phyloP scores from a whole-genome alignment of 306 rosid species.

The Hippophae tibetana region DNA sequence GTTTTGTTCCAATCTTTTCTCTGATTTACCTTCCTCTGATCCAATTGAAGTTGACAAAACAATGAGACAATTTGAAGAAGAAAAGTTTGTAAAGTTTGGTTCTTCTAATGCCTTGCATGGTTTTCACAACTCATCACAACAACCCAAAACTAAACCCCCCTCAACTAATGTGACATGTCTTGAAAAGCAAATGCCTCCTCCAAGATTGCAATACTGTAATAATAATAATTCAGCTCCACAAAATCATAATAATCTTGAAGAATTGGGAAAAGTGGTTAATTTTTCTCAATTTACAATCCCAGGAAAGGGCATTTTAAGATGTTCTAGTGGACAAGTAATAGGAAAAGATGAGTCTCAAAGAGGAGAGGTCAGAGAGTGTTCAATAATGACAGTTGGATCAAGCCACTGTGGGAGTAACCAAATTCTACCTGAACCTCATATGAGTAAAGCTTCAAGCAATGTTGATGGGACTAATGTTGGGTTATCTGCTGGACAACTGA shows the following conservation, averaged over 20 bases:
- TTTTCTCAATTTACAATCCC: constrained; percentile 34
- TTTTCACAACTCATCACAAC: constrained; percentile 18
- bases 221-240: too few species aligned
- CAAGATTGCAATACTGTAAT: constrained; percentile 32
- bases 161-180: constrained; percentile 18
- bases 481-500: constrained; percentile 31
- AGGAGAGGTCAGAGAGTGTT: constrained; percentile 45
- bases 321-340: constrained; percentile 27
- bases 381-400: constrained; percentile 59
- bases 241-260: constrained; percentile 4
- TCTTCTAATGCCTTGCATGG: constrained; percentile 10
- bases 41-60: constrained; percentile 34
- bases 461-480: constrained; percentile 33
- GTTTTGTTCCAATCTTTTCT: constrained; percentile 42
- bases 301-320: constrained; percentile 21
- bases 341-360: constrained; percentile 30
- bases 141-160: constrained; percentile 27
- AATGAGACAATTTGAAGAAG: constrained; percentile 37
- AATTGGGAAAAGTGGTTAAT: constrained; percentile 25
- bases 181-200: constrained; percentile 45
- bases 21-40: constrained; percentile 45
- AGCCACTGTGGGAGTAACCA: constrained; percentile 76
- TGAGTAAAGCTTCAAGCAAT: constrained; percentile 38
- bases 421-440: constrained; percentile 35
- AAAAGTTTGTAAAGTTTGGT: constrained; percentile 28